phyloP scores from a whole-genome alignment of 2,329 filamentous ascomycete species.

The Capronia epimyces region DNA sequence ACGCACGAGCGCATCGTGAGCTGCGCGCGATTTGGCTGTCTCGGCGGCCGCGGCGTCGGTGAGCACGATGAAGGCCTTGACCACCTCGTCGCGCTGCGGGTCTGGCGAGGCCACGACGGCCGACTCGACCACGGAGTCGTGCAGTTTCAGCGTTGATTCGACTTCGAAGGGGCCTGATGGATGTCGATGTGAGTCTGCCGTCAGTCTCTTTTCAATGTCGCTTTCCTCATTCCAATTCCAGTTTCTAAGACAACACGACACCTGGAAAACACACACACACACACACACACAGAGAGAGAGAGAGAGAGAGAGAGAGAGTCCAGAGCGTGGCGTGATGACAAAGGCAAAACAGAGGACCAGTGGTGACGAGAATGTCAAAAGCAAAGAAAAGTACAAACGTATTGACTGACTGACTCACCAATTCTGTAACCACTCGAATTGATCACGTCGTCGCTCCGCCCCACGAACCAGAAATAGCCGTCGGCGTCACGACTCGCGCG shows the following conservation, averaged over 20 bases:
- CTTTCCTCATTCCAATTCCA: no score
- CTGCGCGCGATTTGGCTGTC: not conserved
- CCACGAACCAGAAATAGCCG: conserved; percentile 37
- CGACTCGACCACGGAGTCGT: conserved; percentile 38
- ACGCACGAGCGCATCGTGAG: conserved; percentile 27
- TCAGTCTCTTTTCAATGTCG: no score
- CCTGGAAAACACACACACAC: no score
- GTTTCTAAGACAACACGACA: no score
- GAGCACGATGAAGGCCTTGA: conserved; percentile 41
- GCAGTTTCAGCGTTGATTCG: conserved; percentile 39
- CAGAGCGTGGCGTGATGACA: no score
- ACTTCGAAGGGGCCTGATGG: conserved; percentile 41
- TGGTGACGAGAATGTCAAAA: no score
- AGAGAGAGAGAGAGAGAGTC: no score
- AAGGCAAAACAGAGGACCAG: no score
- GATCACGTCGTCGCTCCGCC: conserved; percentile 38
- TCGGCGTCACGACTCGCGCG: conserved; percentile 33
- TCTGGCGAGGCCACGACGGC: conserved; percentile 40
- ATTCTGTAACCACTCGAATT: conserved; percentile 39
- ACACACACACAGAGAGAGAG: no score
- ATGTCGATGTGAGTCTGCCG: no score
- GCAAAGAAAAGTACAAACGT: not conserved
- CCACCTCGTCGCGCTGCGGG: conserved; percentile 36
- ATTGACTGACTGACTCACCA: conserved; percentile 23
- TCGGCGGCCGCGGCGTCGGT: conserved; percentile 17